phyloP scores from a whole-genome alignment of 495 filamentous ascomycete genomes.

The Podospora sp. region DNA sequence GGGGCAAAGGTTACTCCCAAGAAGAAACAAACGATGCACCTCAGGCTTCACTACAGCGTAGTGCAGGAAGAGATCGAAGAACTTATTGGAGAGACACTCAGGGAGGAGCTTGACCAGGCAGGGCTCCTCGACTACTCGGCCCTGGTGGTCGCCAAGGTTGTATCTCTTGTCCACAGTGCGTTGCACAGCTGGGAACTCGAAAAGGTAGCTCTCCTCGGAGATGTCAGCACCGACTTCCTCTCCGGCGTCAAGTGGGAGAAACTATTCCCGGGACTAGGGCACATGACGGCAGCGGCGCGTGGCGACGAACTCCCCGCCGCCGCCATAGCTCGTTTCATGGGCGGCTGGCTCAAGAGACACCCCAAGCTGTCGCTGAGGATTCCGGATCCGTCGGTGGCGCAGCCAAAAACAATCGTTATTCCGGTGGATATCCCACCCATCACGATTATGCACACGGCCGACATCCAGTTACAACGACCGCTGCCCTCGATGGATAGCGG shows the following conservation, averaged over 20 bases:
- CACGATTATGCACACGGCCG: slow-evolving; percentile 80
- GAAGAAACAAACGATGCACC: slow-evolving; percentile 57
- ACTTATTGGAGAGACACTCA: slow-evolving; percentile 45
- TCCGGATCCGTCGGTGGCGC: slow-evolving; percentile 13
- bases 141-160: slow-evolving; percentile 51
- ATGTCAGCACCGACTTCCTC: slow-evolving; percentile 48
- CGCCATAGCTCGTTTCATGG: slow-evolving; percentile 39
- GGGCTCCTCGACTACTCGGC: slow-evolving; percentile 49
- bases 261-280: slow-evolving; percentile 48
- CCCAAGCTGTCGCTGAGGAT: slow-evolving; percentile 37
- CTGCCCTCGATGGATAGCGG: slow-evolving; percentile 36
- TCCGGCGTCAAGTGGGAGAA: slow-evolving; percentile 42
- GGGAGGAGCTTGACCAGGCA: slow-evolving; percentile 42
- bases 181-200: slow-evolving; percentile 65
- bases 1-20: slow-evolving; percentile 38
- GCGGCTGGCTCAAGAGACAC: slow-evolving; percentile 42
- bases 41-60: slow-evolving; percentile 77
- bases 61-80: slow-evolving; percentile 69
- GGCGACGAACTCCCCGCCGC: slow-evolving; percentile 30
- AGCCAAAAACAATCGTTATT: slow-evolving; percentile 59
- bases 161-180: slow-evolving; percentile 52
- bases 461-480: slow-evolving; percentile 59
- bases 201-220: slow-evolving; percentile 54
- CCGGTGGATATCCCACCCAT: slow-evolving; percentile 86
- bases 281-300: slow-evolving; percentile 21